Base-by-base conservation (phyloP, 805 yeast species). In the Blastobotrys attinorum region DNA sequence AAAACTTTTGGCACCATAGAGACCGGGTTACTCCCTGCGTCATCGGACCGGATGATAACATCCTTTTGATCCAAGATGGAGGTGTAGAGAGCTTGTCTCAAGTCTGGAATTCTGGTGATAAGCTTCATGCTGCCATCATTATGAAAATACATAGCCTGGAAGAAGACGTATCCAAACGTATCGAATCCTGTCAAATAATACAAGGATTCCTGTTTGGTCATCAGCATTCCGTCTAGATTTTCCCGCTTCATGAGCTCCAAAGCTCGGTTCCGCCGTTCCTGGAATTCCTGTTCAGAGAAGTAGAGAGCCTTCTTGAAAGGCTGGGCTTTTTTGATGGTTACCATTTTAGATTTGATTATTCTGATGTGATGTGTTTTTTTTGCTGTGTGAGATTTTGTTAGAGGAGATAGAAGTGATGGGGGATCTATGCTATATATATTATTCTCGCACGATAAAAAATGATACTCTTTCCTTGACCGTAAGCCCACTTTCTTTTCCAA, bases 141-240 rank as follows among this genome's bases (percentile, higher is more conserved):
- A 21, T 37, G 40, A 21, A 37, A 37, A 22, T 37, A 37, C 40
- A 37, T 37, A 21, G 40, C 40, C 21, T 37, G 40, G 40, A 37
- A 37, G 31, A 37, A 37, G 32, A 37, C 40, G 17, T 37, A 37
- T 4, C 40, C 40, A 37, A 37, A 37, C 10, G 40, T 37, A 20
- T 37, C 40, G 29, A 23, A 37, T 11, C 40, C 40, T 23, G 40
- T 37, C 31, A 37, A 23, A 20, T 37, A 37, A 16, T 37, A 37
- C 10, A 37, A 20, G 21, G 40, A 21, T 21, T 37, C 40, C 20
- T 37, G 40, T 22, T 37, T 37, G 32, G 40, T 37, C 18, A 37
- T 37, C 32, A 37, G 15, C 22, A 37, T 23, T 7, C 40, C 40
- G 17, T 37, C 40, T 17, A 37, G 40, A 32, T 37, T 22, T 32